Percentiles rank a stretch among this genome's conserved stretches.
Conservation (phyloP, 352 stramenopile genomes). For the Phytopythium aichiense region DNA sequence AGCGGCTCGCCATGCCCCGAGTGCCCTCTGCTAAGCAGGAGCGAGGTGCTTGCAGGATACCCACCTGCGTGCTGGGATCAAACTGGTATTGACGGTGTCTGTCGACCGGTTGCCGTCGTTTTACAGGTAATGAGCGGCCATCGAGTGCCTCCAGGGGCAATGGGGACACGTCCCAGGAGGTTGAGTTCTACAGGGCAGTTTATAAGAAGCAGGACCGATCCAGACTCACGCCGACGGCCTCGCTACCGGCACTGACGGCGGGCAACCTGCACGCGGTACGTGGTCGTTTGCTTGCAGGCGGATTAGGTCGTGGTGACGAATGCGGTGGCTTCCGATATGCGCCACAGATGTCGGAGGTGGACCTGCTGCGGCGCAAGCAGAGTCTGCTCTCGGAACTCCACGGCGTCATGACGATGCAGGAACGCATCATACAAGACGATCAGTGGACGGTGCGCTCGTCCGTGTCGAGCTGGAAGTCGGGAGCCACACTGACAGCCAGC, state of each 20-base stretch:
- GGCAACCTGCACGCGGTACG: conserved; percentile 33
- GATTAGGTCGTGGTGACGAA: background rate
- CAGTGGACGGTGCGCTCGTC: conserved; percentile 62
- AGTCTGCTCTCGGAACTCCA: conserved; percentile 52
- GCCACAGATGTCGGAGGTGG: conserved; percentile 40
- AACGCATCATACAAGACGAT: conserved; percentile 52
- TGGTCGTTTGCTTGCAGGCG: background rate
- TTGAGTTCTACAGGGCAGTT: conserved; percentile 46
- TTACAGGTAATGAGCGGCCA: background rate
- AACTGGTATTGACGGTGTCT: background rate
- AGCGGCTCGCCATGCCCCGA: conserved; percentile 36
- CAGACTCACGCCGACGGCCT: conserved; percentile 21
- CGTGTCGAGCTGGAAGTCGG: conserved; percentile 72
- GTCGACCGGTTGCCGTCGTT: background rate
- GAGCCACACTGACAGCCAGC: conserved; percentile 9
- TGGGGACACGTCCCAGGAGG: conserved; percentile 37
- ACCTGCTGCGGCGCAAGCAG: conserved; percentile 51
- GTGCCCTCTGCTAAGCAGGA: conserved; percentile 13
- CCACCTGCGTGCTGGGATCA: background rate
- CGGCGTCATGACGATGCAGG: conserved; percentile 44
- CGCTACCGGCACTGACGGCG: conserved; percentile 13
- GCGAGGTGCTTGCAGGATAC: conserved; percentile 6
- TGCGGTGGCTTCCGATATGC: background rate
- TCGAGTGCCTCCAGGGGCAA: conserved; percentile 5
- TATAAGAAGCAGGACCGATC: conserved; percentile 40